Conservation (phyloP, 768 basidiomycete species). For the Suillus lakei region DNA sequence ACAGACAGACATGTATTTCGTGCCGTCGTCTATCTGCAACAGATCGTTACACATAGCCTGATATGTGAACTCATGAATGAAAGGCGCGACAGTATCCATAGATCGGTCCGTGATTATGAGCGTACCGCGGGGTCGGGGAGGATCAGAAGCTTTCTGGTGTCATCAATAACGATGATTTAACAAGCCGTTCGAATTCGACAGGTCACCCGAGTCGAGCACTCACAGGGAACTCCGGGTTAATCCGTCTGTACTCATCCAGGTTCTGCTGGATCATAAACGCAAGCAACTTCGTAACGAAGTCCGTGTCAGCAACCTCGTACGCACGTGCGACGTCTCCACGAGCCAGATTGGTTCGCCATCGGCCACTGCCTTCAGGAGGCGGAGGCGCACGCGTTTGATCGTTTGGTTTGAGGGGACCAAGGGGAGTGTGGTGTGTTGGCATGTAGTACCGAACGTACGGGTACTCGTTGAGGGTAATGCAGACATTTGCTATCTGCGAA, state of each 20-base stretch:
- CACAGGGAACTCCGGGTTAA: conserved; percentile 88
- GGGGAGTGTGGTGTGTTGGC: conserved; percentile 79
- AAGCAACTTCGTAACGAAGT: conserved; percentile 80
- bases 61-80: conserved; percentile 98
- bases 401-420: conserved; percentile 81
- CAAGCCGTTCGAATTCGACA: background rate
- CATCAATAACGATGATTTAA: conserved; percentile 5
- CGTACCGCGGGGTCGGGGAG: conserved; percentile 72
- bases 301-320: conserved; percentile 71
- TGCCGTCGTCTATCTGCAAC: conserved; percentile 85
- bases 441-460: conserved; percentile 94
- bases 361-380: conserved; percentile 62
- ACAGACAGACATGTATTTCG: conserved; percentile 79
- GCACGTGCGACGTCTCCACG: conserved; percentile 71
- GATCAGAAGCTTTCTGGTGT: conserved; percentile 56
- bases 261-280: conserved; percentile 85
- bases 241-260: conserved; percentile 86
- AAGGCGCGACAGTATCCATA: conserved; percentile 90
- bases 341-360: conserved; percentile 85
- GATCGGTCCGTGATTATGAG: conserved; percentile 95
- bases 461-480: conserved; percentile 89
- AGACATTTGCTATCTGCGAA: conserved; percentile 80
- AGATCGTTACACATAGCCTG: conserved; percentile 99
- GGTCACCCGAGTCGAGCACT: conserved; percentile 32
- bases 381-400: conserved; percentile 67